Evolutionary conservation across 306 rosid species (phyloP).

Genomic region (Vigna reflexopilosa): DNA sequence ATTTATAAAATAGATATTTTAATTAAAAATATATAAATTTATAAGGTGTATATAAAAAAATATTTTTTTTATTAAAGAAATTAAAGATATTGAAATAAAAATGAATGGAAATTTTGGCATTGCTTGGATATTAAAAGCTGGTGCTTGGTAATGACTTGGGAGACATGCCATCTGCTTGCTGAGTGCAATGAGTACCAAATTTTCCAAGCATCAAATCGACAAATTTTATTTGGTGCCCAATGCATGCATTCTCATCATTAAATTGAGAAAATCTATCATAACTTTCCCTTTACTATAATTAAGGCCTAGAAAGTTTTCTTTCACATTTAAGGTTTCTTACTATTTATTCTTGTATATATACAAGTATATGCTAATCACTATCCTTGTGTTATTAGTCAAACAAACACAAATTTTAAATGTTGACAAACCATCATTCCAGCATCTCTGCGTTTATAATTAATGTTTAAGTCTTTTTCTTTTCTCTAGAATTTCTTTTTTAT

Average conservation of each 20-base stretch:
- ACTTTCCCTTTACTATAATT: background rate
- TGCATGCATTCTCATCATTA: slow-evolving; percentile 15
- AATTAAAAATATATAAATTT: no score
- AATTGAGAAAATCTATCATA: background rate
- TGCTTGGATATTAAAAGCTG: background rate
- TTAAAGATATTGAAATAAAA: background rate
- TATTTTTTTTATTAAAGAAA: background rate
- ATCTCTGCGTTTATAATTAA: background rate
- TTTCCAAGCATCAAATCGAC: slow-evolving; percentile 6
- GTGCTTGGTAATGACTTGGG: background rate
- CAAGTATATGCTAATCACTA: background rate
- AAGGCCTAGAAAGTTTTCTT: background rate
- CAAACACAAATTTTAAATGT: background rate
- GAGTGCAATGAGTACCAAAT: background rate
- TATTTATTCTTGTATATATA: background rate
- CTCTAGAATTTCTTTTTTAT: no score
- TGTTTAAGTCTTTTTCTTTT: background rate
- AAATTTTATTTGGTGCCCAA: slow-evolving; percentile 15
- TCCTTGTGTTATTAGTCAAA: background rate
- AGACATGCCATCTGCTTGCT: slow-evolving; percentile 8
- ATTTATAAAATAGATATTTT: no score
- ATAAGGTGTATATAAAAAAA: no score
- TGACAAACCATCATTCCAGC: background rate
- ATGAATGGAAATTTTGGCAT: background rate
- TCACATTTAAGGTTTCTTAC: background rate